Evolutionary conservation across 441 rosid species (phyloP), one percentile per base, ranked within the genome.

Genomic region (Isatis lusitanica): DNA sequence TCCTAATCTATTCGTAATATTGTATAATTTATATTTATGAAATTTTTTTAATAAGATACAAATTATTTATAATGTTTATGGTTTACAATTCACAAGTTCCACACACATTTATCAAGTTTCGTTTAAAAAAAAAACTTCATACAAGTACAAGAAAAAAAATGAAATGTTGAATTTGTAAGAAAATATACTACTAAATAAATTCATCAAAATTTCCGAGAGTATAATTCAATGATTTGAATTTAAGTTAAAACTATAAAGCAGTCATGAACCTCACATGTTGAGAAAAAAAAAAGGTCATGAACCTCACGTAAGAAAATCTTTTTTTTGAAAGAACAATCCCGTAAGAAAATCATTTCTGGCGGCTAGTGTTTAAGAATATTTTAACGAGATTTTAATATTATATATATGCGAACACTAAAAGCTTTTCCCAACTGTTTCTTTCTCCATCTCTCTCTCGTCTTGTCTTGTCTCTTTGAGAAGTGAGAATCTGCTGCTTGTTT

Each of bases 331-430:
- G n/a, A n/a, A n/a, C n/a, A n/a, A n/a, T n/a, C n/a, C n/a, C n/a
- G n/a, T n/a, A 35, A 28, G 16, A 62, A 18, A 64, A 38, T 70
- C 76, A 11, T 58, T 38, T 64, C 35, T 48, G 76, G 63, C 68
- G 73, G 80, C 76, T 63, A 44, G 26, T 26, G 15, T 46, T 35
- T 6, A 43, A 60, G 44, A 24, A 33, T 2, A 31, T 0, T 46
- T 26, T 57, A 26, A 36, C 31, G 17, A 15, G 33, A 73, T 30
- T 1, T 26, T 12, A 13, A 35, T 73, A 31, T 48, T 33, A 51
- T 16, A 28, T 55, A 4, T n/a, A 13, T 51, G 15, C 12, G 35
- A 52, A 24, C 76, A 55, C 62, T 65, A 46, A 46, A 47, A 11
- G 28, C 26, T 39, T 28, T 56, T 42, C 9, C 43, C 42, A 55